Base-by-base conservation (phyloP, 163 green algal species). In the Volvox carteri region DNA sequence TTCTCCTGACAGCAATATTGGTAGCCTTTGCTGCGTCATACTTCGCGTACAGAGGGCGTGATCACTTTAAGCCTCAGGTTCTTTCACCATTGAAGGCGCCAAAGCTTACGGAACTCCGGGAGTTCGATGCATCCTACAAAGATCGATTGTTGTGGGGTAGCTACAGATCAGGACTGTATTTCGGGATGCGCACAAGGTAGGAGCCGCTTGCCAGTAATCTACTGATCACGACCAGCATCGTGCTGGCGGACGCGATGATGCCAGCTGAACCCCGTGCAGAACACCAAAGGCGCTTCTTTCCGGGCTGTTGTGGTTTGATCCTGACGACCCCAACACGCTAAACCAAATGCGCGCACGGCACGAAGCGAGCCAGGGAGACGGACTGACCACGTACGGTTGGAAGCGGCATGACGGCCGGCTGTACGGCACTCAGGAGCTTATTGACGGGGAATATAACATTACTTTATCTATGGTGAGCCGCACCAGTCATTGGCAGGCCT, bases 301-400 rank as follows among this genome's bases (percentile, higher is more conserved):
- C 11, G 97, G 97, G 1, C 35, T 98, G 12, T 96, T 99, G 93
- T 99, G 97, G 97, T 96, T 97, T 75, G 95, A 98, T 87, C 94
- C 96, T 0, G 86, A 94, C 39, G 67, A 86, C 39, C 35, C 48
- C 5, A 73, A 90, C 28, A 93, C 86, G 11, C 73, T 93, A 1
- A 74, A 84, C 14, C 52, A 87, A 46, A 79, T 85, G 75, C 79
- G 86, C 35, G 87, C 93, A 3, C 89, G 93, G 0, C 93, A 95
- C 72, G 86, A 92, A 35, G 93, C 93, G 0, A 91, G 70, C 44
- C 92, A 95, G 65, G 92, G 85, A 0, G 93, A 95, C 77, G 70
- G 86, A 8, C 87, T 99, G 85, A 7, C 37, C 25, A 91, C 87
- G 35, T 98, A 97, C 86, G 96, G 97, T 19, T 99, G 97, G 97